These are phyloP conservation scores for Globisporangium acanthophoron DNA, from an alignment of 352 stramenopile species.

Conservation along the genomic window DNA sequence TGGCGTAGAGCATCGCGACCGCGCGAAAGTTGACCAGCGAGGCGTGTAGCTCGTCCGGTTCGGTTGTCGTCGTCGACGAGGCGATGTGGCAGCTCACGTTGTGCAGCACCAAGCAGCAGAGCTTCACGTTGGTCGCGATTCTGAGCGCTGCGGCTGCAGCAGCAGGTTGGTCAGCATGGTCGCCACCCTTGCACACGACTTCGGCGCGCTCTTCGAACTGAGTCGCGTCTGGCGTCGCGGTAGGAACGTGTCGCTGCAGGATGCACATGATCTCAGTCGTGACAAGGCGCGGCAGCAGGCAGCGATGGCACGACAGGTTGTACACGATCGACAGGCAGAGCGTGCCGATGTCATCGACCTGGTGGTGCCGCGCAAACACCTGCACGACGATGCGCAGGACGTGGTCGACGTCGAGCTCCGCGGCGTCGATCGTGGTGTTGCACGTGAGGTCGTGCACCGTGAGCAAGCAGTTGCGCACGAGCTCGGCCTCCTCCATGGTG, in stretches of 20 bases:
- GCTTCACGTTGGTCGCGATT: conserved; percentile 22
- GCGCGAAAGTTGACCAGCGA: conserved; percentile 41
- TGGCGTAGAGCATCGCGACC: conserved; percentile 38
- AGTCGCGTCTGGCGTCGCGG: neutral
- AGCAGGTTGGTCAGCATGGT: neutral
- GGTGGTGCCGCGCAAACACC: conserved; percentile 43
- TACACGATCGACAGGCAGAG: conserved; percentile 70
- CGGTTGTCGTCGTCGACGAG: neutral
- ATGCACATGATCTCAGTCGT: conserved; percentile 51
- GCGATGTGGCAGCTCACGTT: conserved; percentile 51
- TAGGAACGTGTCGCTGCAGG: conserved; percentile 37
- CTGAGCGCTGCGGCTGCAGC: neutral
- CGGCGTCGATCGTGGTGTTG: conserved; percentile 42
- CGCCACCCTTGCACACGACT: neutral
- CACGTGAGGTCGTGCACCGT: conserved; percentile 70
- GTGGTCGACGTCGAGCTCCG: conserved; percentile 54
- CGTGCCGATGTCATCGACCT: conserved; percentile 45
- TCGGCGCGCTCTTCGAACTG: neutral
- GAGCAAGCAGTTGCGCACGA: conserved; percentile 78
- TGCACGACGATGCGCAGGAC: conserved; percentile 62
- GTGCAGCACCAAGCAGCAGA: conserved; percentile 67
- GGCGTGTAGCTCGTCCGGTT: conserved; percentile 22
- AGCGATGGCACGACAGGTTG: conserved; percentile 64
- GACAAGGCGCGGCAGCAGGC: conserved; percentile 39
- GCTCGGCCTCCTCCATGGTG: conserved; percentile 55